Conservation (phyloP, 1,284 basidiomycete genomes). For the Taiwanofungus camphoratus region DNA sequence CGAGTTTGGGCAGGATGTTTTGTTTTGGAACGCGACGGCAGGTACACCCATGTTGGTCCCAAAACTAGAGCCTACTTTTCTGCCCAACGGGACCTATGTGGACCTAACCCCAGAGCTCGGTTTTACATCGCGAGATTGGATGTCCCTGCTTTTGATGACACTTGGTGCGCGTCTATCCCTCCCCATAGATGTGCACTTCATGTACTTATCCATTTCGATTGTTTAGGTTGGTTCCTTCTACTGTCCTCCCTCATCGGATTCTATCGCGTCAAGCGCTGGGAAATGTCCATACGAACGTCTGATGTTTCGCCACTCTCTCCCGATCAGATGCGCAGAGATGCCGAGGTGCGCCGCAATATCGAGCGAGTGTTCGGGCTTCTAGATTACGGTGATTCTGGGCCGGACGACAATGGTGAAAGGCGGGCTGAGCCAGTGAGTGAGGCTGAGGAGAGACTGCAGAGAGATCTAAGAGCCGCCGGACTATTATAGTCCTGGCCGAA, state of each 20-base stretch:
- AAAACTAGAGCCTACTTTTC: slow-evolving; percentile 1
- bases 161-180: slow-evolving; percentile 44
- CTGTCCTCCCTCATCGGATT: slow-evolving; percentile 75
- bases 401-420: slow-evolving; percentile 12
- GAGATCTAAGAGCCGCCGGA: slow-evolving; percentile 50
- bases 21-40: slow-evolving; percentile 8
- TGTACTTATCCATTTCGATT: slow-evolving; percentile 1
- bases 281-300: slow-evolving; percentile 50
- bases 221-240: slow-evolving; percentile 91
- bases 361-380: slow-evolving; percentile 42
- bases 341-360: slow-evolving; percentile 41
- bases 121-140: slow-evolving; percentile 64
- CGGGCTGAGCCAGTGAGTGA: slow-evolving; percentile 13
- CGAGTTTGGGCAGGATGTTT: slow-evolving; percentile 4
- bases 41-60: slow-evolving; percentile 4
- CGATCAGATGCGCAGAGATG: slow-evolving; percentile 43
- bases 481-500: too few relatives aligned
- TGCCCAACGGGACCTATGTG: slow-evolving; percentile 11
- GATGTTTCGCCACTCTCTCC: slow-evolving; percentile 30
- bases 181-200: not conserved
- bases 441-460: slow-evolving; percentile 42
- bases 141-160: slow-evolving; percentile 89
- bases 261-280: slow-evolving; percentile 83
- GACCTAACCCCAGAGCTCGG: slow-evolving; percentile 30
- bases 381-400: slow-evolving; percentile 20